Percentiles rank a stretch among this genome's conserved stretches.
Conservation (phyloP, 768 basidiomycete species). For the Candolleomyces efflorescens region DNA sequence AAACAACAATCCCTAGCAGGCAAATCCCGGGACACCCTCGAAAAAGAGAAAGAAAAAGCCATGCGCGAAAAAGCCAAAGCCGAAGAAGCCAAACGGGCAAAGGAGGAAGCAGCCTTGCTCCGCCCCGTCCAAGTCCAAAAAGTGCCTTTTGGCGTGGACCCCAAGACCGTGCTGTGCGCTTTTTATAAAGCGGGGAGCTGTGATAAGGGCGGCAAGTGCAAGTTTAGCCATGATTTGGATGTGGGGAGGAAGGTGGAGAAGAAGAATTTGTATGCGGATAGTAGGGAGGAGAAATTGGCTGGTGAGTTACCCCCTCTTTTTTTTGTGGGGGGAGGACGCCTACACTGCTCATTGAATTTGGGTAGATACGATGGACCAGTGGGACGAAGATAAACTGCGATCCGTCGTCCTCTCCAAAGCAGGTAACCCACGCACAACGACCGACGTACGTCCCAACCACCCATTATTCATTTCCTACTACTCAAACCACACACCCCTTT, state of each 20-base stretch:
- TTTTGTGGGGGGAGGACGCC: not conserved
- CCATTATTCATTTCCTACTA: not conserved
- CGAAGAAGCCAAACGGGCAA: slow-evolving; percentile 79
- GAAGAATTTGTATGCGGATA: slow-evolving; percentile 91
- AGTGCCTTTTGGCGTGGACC: slow-evolving; percentile 93
- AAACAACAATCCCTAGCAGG: slow-evolving; percentile 69
- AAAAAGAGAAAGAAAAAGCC: slow-evolving; percentile 84
- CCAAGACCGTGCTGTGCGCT: slow-evolving; percentile 89
- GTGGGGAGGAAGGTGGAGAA: slow-evolving; percentile 92
- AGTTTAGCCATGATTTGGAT: slow-evolving; percentile 93
- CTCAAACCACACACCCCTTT: not conserved
- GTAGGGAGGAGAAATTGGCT: slow-evolving; percentile 70
- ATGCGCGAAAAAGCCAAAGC: slow-evolving; percentile 68
- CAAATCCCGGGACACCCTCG: slow-evolving; percentile 74
- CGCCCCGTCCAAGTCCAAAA: slow-evolving; percentile 80
- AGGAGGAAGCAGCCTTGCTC: slow-evolving; percentile 81
- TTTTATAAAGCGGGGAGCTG: slow-evolving; percentile 92
- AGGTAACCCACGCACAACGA: slow-evolving; percentile 88
- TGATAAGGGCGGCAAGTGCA: slow-evolving; percentile 94
- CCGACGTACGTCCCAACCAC: slow-evolving; percentile 58
- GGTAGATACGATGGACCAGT: slow-evolving; percentile 93
- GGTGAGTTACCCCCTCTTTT: slow-evolving; percentile 39
- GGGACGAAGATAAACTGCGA: slow-evolving; percentile 93
- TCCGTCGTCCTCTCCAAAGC: slow-evolving; percentile 84
- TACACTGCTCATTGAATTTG: not conserved